phyloP scores from a whole-genome alignment of 129 eudicot species.

The Flaveria bidentis region DNA sequence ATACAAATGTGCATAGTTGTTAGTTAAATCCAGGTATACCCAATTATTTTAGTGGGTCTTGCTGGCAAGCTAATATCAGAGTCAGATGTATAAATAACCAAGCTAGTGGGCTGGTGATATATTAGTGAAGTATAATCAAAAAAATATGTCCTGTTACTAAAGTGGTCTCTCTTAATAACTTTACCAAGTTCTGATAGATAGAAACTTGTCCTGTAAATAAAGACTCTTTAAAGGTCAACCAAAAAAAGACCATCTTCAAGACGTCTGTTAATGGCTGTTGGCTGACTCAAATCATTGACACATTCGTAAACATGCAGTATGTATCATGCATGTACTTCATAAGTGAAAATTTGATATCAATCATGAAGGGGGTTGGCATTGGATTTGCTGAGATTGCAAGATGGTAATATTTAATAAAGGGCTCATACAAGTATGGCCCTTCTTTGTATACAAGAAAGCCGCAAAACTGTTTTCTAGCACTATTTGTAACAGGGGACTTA shows the following conservation, averaged over 20 bases:
- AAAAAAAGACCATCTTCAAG: slow-evolving; percentile 6
- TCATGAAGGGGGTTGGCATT: slow-evolving; percentile 3
- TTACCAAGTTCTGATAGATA: background rate
- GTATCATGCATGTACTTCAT: background rate
- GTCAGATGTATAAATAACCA: background rate
- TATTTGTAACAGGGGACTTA: background rate
- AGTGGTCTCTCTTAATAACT: background rate
- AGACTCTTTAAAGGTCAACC: background rate
- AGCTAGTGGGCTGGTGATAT: background rate
- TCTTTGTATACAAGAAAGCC: slow-evolving; percentile 11
- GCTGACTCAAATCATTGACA: slow-evolving; percentile 4
- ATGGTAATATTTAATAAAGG: no score
- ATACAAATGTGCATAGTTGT: background rate
- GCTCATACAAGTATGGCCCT: background rate
- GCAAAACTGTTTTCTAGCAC: background rate
- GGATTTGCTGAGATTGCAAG: background rate
- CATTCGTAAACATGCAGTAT: slow-evolving; percentile 2
- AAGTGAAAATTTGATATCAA: background rate
- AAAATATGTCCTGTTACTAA: slow-evolving; percentile 4
- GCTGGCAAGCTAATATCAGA: slow-evolving; percentile 11
- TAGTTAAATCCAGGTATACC: background rate
- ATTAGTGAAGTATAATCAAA: background rate
- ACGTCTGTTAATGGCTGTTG: slow-evolving; percentile 8
- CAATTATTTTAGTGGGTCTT: background rate
- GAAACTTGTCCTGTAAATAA: background rate